Conservation (phyloP, 306 rosid genomes). For the Mimosa pudica region DNA sequence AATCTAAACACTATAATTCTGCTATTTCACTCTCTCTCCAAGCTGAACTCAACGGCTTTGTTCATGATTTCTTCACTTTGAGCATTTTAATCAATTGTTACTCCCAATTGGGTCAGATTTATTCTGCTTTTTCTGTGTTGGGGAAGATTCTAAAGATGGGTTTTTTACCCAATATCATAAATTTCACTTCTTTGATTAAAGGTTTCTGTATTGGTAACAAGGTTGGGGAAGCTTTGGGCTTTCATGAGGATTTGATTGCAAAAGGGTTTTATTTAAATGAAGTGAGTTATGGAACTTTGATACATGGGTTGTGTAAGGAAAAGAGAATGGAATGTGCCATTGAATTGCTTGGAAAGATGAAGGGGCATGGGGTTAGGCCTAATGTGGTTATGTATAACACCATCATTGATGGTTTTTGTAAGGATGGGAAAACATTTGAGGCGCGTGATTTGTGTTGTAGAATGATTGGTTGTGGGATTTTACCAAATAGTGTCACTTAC, state of each 20-base stretch:
- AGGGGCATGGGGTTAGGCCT: background rate
- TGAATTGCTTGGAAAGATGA: background rate
- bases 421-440: background rate
- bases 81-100: constrained; percentile 8
- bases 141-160: constrained; percentile 6
- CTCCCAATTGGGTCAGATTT: background rate
- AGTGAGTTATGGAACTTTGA: background rate
- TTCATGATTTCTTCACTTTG: background rate
- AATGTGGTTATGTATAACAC: background rate
- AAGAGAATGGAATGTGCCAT: background rate
- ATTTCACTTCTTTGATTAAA: background rate
- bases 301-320: background rate
- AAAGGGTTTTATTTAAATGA: constrained; percentile 5
- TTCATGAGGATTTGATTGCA: background rate
- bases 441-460: background rate
- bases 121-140: background rate
- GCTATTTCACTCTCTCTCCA: background rate
- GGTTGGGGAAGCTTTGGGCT: background rate
- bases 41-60: background rate
- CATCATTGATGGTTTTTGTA: background rate
- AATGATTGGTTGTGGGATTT: background rate
- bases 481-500: background rate
- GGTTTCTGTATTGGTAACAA: background rate
- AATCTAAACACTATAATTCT: background rate
- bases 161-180: background rate